Percentiles rank a stretch among this genome's conserved stretches.
Conservation (phyloP, 495 filamentous ascomycete genomes). For the Platismatia glauca region DNA sequence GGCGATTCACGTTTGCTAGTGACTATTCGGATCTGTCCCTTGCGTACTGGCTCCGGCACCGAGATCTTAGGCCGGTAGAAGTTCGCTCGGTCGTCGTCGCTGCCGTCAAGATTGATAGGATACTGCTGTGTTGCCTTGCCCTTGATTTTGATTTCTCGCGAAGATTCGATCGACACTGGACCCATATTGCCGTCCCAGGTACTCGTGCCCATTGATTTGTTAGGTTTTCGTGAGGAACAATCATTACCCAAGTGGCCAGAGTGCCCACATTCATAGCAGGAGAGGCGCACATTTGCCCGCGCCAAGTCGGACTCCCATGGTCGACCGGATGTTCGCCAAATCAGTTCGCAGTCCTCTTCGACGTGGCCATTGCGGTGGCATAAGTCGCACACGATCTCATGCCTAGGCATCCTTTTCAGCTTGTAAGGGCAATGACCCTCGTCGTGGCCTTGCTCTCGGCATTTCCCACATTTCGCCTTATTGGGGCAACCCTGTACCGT, state of each 20-base stretch:
- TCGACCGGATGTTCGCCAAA: slow-evolving; percentile 31
- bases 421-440: slow-evolving; percentile 31
- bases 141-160: slow-evolving; percentile 23
- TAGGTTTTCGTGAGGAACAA: slow-evolving; percentile 32
- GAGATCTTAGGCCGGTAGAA: slow-evolving; percentile 27
- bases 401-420: slow-evolving; percentile 30
- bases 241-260: slow-evolving; percentile 40
- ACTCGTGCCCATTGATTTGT: slow-evolving; percentile 23
- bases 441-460: slow-evolving; percentile 40
- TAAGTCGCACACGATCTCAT: slow-evolving; percentile 38
- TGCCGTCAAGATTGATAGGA: slow-evolving; percentile 23
- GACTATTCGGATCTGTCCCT: slow-evolving; percentile 25
- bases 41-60: slow-evolving; percentile 14
- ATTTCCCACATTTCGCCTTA: slow-evolving; percentile 38
- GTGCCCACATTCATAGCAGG: slow-evolving; percentile 42
- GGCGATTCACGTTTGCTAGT: background rate
- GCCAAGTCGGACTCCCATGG: slow-evolving; percentile 27
- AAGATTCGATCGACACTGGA: slow-evolving; percentile 13
- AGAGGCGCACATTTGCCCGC: slow-evolving; percentile 28
- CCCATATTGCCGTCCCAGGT: slow-evolving; percentile 15
- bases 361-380: slow-evolving; percentile 36
- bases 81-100: slow-evolving; percentile 22
- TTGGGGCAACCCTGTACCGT: slow-evolving; percentile 29
- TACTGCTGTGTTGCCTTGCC: slow-evolving; percentile 26
- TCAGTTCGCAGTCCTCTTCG: slow-evolving; percentile 36